A percentile compares a stretch with the other conserved stretches of the same genome.
These are phyloP conservation scores for Mediolabrus comicus DNA, from an alignment of 108 stramenopile genomes.

Conservation along the genomic window DNA sequence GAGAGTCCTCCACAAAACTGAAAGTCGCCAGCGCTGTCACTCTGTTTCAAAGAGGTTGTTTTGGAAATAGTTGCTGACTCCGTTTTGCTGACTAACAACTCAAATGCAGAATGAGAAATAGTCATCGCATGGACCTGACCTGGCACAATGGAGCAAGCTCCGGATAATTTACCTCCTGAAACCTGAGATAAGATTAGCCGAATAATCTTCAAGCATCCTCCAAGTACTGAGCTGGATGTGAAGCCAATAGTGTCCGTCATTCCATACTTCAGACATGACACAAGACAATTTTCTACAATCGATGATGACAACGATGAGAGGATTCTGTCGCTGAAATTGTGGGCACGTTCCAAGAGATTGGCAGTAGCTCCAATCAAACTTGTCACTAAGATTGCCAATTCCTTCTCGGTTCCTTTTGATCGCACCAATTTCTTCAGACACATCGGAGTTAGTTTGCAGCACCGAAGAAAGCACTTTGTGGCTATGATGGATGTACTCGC, in stretches of 20 bases:
- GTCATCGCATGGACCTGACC: conserved; percentile 45
- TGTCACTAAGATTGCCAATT: neutral
- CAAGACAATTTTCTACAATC: conserved; percentile 14
- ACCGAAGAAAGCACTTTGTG: conserved; percentile 27
- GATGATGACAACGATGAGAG: neutral
- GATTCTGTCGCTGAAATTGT: conserved; percentile 16
- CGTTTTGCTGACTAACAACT: conserved; percentile 1
- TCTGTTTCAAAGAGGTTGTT: neutral
- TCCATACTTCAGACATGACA: conserved; percentile 49
- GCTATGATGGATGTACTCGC: conserved; percentile 1
- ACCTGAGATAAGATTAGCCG: conserved; percentile 14
- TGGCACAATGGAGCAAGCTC: conserved; percentile 12
- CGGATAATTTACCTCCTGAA: neutral
- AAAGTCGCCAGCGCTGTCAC: neutral
- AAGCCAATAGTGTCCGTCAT: conserved; percentile 19
- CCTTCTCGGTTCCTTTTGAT: neutral
- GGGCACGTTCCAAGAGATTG: neutral
- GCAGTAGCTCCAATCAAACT: conserved; percentile 4
- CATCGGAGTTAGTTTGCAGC: conserved; percentile 31
- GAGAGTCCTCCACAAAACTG: conserved; percentile 17
- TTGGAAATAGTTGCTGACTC: neutral
- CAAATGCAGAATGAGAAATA: conserved; percentile 46
- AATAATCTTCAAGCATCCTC: conserved; percentile 39
- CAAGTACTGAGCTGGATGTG: conserved; percentile 9
- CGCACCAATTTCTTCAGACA: conserved; percentile 19